phyloP scores from a whole-genome alignment of 257 asterid genomes.

The Gentiana straminea region DNA sequence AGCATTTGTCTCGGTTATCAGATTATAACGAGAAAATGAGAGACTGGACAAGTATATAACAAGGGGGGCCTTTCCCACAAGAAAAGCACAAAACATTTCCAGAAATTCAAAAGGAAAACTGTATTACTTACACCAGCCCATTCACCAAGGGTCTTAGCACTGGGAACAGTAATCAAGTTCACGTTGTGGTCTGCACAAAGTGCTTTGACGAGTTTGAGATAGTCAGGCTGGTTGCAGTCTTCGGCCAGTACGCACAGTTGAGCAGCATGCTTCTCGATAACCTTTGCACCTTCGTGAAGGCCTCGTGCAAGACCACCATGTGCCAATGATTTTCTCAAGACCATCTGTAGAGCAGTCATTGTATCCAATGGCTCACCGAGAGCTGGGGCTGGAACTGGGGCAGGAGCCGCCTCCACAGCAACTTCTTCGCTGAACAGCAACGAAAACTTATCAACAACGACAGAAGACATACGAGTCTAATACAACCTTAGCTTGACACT shows the following conservation, averaged over 20 bases:
- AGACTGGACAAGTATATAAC: no score
- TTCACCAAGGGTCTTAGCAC: slow-evolving; percentile 68
- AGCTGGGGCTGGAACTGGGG: slow-evolving; percentile 21
- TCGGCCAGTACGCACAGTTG: slow-evolving; percentile 66
- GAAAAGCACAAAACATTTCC: no score
- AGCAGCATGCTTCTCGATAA: slow-evolving; percentile 60
- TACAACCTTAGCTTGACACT: neutral
- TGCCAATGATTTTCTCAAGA: slow-evolving; percentile 53
- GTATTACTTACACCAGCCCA: slow-evolving; percentile 61
- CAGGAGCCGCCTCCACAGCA: slow-evolving; percentile 9
- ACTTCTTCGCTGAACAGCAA: neutral
- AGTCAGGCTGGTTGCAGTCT: slow-evolving; percentile 61
- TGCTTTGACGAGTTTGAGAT: slow-evolving; percentile 60
- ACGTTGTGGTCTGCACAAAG: slow-evolving; percentile 69
- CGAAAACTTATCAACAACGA: neutral
- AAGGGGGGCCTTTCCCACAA: no score
- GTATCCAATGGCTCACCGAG: slow-evolving; percentile 62
- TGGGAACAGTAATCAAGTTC: slow-evolving; percentile 49
- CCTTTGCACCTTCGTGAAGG: slow-evolving; percentile 59
- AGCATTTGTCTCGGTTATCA: neutral
- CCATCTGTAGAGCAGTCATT: slow-evolving; percentile 59
- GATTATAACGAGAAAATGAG: neutral
- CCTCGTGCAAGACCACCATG: slow-evolving; percentile 64
- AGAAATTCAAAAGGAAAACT: no score
- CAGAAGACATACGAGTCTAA: neutral